Base-by-base conservation (phyloP, 257 asterid genomes). In the Nyctanthes arbortristis region DNA sequence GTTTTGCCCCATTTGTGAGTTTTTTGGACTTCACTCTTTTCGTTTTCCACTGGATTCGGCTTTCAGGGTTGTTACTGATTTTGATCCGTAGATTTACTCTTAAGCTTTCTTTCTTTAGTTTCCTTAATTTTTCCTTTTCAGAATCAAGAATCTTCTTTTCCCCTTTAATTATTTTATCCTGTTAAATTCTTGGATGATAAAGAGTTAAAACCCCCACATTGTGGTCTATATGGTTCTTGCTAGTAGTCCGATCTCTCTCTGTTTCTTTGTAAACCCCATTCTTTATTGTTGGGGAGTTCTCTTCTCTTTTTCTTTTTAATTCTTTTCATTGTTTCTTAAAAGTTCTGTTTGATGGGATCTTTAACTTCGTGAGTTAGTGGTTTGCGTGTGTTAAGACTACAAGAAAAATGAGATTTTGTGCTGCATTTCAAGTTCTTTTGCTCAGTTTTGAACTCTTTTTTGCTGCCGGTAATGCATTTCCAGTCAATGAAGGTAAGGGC, bases 401-500 rank as follows among this genome's bases (percentile, higher is more conserved):
- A 25, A 73, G 58, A 62, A 82, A 74, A 62, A 92, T 89, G 92
- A 54, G 76, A 70, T 20, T 35, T 74, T 80, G 62, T 54, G 47
- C 72, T 76, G 59, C 79, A 45, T 73, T 80, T 65, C 77, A 22
- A 60, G 72, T 79, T 78, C 75, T 90, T 58, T 58, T 82, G 35
- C 74, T 80, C 65, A 28, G 72, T 77, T 55, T 82, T 47, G 91
- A 80, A 61, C 73, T 87, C 22, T 22, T 72, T 61, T 61, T 81
- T 28, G 82, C 75, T 65, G 79, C 65, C 57, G 75, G 84, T 73
- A 52, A 71, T 10, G 82, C 95, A 63, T 88, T 90, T 74, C 88
- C 96, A 7, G 31, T 70, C 58, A 56, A 75, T 65, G 97, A 93
- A 88, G 92, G 98, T 75, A 71, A 71, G 79, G 24, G 78, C 16